Evolutionary conservation across 352 stramenopile species (phyloP), one percentile per base, ranked within the genome.

Genomic region (Peronospora farinosa): DNA sequence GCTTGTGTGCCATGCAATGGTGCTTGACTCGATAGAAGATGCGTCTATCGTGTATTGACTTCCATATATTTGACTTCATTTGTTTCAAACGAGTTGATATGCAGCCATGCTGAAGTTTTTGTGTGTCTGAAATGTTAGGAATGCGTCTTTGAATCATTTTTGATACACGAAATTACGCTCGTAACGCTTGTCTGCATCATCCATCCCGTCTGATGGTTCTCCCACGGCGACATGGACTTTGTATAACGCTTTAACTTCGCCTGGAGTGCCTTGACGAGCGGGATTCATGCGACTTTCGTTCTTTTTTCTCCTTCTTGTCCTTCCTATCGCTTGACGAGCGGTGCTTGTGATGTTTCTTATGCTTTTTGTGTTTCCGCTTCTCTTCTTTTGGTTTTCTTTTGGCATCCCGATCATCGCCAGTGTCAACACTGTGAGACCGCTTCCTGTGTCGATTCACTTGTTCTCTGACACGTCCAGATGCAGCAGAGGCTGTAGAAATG

Each of bases 321-420:
- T 62, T 59, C 4, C 56, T 54, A 25, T 57, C 49, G 13, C 49
- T 51, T 4, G 61, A 72, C 8, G 57, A 63, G 13, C 52, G 66
- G 13, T 70, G 60, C 15, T 61, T 65, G 36, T 64, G 56, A 13
- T 64, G 56, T 28, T 71, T 71, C 41, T 69, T 70, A 42, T 65
- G 57, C n/a, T 73, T 74, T 19, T 67, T 67, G 16, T 69, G 56
- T 16, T 57, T 62, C 11, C 43, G 33, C 12, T 41, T 51, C n/a
- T 72, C 62, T 44, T 68, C 52, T 38, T 60, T 63, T 27, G 13
- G 36, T 39, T 60, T 17, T 17, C 15, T 38, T 49, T 51, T 54
- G 8, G 30, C 39, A 30, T 64, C 42, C 0, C 23, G 23, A 47
- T 12, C 28, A 7, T 51, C 31, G 12, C 6, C 38, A 25, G 21